Evolutionary conservation across 139 green algal species (phyloP).

Genomic region (Zygnema cylindricum): DNA sequence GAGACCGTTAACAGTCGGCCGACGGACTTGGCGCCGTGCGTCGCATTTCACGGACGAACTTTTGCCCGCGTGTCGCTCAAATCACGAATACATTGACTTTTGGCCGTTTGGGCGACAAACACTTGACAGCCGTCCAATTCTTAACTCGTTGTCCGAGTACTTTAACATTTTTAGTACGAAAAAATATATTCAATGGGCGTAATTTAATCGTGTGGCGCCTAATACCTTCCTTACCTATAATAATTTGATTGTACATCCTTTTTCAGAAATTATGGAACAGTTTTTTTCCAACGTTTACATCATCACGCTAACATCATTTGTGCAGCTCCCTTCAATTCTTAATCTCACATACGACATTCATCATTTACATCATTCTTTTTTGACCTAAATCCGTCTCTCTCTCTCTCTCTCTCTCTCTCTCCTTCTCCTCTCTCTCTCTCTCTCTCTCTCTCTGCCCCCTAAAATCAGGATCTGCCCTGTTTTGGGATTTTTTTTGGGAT

Average conservation of each 20-base stretch:
- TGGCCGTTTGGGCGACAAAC: too few relatives aligned
- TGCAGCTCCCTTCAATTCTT: background rate
- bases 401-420: background rate
- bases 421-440: background rate
- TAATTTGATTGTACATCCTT: background rate
- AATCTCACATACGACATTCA: background rate
- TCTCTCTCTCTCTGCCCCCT: background rate
- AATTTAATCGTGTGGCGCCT: too few relatives aligned
- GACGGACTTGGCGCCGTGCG: slow-evolving; percentile 96
- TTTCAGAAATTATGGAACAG: too few relatives aligned
- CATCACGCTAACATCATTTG: background rate
- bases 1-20: slow-evolving; percentile 92
- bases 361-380: background rate
- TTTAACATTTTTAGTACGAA: too few relatives aligned
- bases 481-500: slow-evolving; percentile 67
- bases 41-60: slow-evolving; percentile 81
- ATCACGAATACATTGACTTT: too few relatives aligned
- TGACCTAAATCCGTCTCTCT: background rate
- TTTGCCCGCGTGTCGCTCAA: background rate
- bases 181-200: too few relatives aligned
- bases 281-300: background rate
- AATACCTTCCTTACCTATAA: slow-evolving; percentile 77
- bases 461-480: background rate
- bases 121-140: slow-evolving; percentile 4
- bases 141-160: too few relatives aligned